Conservation (phyloP, 129 eudicot species). For the Pulicaria dysenterica region DNA sequence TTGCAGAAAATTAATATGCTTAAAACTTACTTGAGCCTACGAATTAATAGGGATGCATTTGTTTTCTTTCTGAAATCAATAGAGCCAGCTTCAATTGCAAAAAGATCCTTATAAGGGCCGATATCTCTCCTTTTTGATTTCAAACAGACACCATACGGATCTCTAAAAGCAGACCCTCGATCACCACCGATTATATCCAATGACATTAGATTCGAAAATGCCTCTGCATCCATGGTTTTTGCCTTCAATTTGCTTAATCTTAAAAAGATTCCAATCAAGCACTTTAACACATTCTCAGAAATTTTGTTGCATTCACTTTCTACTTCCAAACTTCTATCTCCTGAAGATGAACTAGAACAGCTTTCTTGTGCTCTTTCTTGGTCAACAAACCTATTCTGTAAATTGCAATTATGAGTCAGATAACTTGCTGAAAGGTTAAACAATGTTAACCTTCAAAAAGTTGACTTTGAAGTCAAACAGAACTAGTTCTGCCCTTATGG, state of each 20-base stretch:
- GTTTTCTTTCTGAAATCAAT: slow-evolving; percentile 66
- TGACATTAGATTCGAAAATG: slow-evolving; percentile 45
- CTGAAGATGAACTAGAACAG: slow-evolving; percentile 58
- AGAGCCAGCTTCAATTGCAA: slow-evolving; percentile 65
- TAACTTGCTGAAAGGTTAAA: background rate
- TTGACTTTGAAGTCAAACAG: slow-evolving; percentile 10
- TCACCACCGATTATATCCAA: slow-evolving; percentile 37
- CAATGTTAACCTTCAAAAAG: slow-evolving; percentile 9
- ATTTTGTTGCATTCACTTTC: slow-evolving; percentile 70
- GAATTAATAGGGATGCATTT: slow-evolving; percentile 69
- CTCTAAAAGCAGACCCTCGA: slow-evolving; percentile 51
- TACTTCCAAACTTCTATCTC: slow-evolving; percentile 49
- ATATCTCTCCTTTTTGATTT: slow-evolving; percentile 61
- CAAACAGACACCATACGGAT: slow-evolving; percentile 62
- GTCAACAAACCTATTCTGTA: slow-evolving; percentile 51
- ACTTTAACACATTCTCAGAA: slow-evolving; percentile 76
- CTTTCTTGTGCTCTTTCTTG: slow-evolving; percentile 63
- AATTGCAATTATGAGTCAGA: slow-evolving; percentile 20
- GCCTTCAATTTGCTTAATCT: slow-evolving; percentile 69
- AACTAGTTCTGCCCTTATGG: background rate
- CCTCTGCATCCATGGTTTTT: slow-evolving; percentile 58
- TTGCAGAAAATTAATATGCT: background rate
- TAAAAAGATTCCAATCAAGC: slow-evolving; percentile 61
- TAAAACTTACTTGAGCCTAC: slow-evolving; percentile 70
- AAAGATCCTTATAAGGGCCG: slow-evolving; percentile 64